Conservation (phyloP, 1,139 yeast species). For the Magnusiomyces suaveolens region DNA sequence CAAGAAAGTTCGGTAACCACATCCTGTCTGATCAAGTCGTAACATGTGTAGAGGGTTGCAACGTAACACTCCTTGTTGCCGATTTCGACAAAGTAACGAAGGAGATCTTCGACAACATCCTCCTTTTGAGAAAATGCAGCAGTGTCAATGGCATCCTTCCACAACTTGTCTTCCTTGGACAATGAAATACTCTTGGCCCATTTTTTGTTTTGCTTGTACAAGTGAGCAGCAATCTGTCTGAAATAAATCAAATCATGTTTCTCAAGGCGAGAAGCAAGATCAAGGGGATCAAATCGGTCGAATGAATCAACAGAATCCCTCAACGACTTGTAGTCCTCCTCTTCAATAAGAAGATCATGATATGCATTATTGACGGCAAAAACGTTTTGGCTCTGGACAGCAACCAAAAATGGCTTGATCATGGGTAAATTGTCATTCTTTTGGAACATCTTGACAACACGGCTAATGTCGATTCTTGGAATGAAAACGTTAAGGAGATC, state of each 20-base stretch:
- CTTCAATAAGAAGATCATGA: constrained; percentile 91
- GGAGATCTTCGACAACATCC: constrained; percentile 79
- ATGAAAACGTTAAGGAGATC: constrained; percentile 77
- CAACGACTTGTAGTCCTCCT: constrained; percentile 86
- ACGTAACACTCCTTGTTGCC: constrained; percentile 95
- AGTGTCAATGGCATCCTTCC: constrained; percentile 91
- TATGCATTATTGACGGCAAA: constrained; percentile 90
- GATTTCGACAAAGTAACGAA: constrained; percentile 89
- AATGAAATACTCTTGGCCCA: constrained; percentile 83
- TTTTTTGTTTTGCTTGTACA: constrained; percentile 89
- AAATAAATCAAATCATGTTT: constrained; percentile 84
- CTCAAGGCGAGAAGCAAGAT: constrained; percentile 86
- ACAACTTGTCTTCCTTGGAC: constrained; percentile 81
- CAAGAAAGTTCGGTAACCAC: constrained; percentile 83
- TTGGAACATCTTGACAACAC: constrained; percentile 91
- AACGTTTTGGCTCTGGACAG: constrained; percentile 83
- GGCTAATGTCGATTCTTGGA: constrained; percentile 89
- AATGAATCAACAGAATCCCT: constrained; percentile 79
- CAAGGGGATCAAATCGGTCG: constrained; percentile 87
- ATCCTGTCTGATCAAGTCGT: constrained; percentile 70
- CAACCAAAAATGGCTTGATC: constrained; percentile 87
- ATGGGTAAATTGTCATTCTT: constrained; percentile 93
- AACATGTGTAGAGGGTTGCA: constrained; percentile 80
- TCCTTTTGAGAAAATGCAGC: constrained; percentile 73
- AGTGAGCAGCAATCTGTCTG: constrained; percentile 90